Conservation (phyloP, 768 basidiomycete species). For the Gloeostereum incarnatum region DNA sequence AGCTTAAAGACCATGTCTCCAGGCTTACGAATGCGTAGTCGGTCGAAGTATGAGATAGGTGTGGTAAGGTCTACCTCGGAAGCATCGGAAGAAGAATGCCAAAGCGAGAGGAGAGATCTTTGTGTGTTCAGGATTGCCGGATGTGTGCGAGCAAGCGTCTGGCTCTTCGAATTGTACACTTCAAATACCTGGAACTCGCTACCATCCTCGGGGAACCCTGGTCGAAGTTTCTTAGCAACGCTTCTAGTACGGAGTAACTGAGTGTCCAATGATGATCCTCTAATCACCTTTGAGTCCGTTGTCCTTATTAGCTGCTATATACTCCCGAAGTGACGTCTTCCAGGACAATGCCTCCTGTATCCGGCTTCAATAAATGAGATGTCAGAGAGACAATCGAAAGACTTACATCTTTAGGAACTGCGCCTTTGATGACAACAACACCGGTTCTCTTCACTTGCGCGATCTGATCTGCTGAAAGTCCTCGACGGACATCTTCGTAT, state of each 20-base stretch:
- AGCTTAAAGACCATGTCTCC: constrained; percentile 62
- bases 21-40: constrained; percentile 62
- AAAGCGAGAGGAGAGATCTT: constrained; percentile 44
- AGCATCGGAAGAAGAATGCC: constrained; percentile 36
- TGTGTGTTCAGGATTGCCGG: constrained; percentile 50
- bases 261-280: neutral
- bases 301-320: constrained; percentile 36
- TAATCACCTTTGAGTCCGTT: constrained; percentile 33
- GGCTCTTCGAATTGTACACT: constrained; percentile 58
- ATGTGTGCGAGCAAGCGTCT: constrained; percentile 63
- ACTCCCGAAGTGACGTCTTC: constrained; percentile 46
- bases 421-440: constrained; percentile 47
- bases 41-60: constrained; percentile 72
- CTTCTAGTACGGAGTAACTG: neutral
- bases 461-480: constrained; percentile 36
- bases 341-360: constrained; percentile 48
- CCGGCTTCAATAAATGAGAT: constrained; percentile 6
- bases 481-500: constrained; percentile 32
- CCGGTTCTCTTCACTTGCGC: constrained; percentile 41
- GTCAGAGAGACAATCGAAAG: constrained; percentile 13
- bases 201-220: constrained; percentile 59
- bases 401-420: constrained; percentile 38
- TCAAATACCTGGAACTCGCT: constrained; percentile 71
- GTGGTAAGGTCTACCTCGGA: constrained; percentile 35
- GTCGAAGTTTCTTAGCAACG: neutral